Base-by-base conservation (phyloP, 306 rosid species). In the Lupinus albus region DNA sequence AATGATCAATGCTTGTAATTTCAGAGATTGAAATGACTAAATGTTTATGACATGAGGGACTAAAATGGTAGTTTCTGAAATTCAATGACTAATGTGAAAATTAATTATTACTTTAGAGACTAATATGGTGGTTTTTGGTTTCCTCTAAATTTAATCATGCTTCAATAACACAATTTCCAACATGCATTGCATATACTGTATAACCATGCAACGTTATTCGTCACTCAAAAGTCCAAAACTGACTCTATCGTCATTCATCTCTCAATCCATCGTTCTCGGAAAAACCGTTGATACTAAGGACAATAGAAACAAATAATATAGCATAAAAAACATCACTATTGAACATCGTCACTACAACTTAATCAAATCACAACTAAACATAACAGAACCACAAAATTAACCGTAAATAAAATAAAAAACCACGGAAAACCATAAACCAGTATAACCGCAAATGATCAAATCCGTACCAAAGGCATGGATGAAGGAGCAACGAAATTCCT, bases 401-500 rank as follows among this genome's bases (percentile, higher is more conserved):
- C 4, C 16, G 44, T 32, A 13, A 57, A 11, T 38, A 7, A 30
- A 80, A 46, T 38, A 10, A 30, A 80, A 45, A 16, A 39, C 10
- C 42, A n/a, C 2, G 12, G 51, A 45, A 8, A 12, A 17, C 41
- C 17, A 2, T 1, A 17, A 52, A 16, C 9, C 5, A 46, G 8
- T 7, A 14, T 5, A 14, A 52, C 5, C 8, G 32, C 4, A 11
- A 21, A 54, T 39, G 11, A 12, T 52, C 18, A 38, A 46, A 10
- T 7, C 56, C 74, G 11, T 58, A 84, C 93, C 89, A 68, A 12
- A 30, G 89, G 84, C 56, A 80, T 82, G 21, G 63, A 68, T 11
- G 80, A 32, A 65, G 61, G 59, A 41, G 18, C 15, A 32, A 6
- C 0, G 52, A 73, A 51, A n/a, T 66, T 16, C 36, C 44, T 59